Percentiles rank a stretch among this genome's conserved stretches.
phyloP scores from a whole-genome alignment of 73 alveolate species.

The Uronychia setigera region DNA sequence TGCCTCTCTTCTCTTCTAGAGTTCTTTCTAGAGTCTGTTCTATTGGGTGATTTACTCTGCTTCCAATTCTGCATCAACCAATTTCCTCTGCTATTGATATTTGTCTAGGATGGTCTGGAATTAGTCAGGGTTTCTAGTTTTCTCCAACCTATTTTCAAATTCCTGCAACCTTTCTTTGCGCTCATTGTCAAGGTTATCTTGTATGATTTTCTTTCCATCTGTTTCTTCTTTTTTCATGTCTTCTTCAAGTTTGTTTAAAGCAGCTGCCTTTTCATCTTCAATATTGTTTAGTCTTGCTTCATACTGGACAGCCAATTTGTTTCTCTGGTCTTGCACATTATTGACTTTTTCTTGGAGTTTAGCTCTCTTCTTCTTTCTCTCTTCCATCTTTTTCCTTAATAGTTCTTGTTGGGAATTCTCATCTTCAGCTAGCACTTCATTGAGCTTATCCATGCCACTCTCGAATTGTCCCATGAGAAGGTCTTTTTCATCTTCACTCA shows the following conservation, averaged over 20 bases:
- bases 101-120: constrained; percentile 21
- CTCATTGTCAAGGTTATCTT: constrained; percentile 14
- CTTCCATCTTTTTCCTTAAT: constrained; percentile 29
- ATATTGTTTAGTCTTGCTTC: constrained; percentile 21
- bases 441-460: constrained; percentile 32
- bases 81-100: not conserved
- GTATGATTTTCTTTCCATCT: constrained; percentile 19
- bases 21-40: constrained; percentile 25
- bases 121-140: constrained; percentile 1
- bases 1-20: constrained; percentile 36
- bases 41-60: constrained; percentile 12
- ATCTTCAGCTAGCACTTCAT: constrained; percentile 40
- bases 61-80: constrained; percentile 8
- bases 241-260: constrained; percentile 11
- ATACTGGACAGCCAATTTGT: constrained; percentile 22
- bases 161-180: constrained; percentile 10
- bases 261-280: constrained; percentile 11
- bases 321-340: constrained; percentile 31
- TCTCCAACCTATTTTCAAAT: constrained; percentile 14
- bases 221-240: constrained; percentile 16
- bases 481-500: constrained; percentile 27
- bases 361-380: constrained; percentile 40
- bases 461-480: constrained; percentile 43
- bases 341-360: constrained; percentile 28
- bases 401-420: constrained; percentile 39